A percentile compares a stretch with the other conserved stretches of the same genome.
Conservation (phyloP, 106 monocot genomes). For the Hemerocallis citrina region DNA sequence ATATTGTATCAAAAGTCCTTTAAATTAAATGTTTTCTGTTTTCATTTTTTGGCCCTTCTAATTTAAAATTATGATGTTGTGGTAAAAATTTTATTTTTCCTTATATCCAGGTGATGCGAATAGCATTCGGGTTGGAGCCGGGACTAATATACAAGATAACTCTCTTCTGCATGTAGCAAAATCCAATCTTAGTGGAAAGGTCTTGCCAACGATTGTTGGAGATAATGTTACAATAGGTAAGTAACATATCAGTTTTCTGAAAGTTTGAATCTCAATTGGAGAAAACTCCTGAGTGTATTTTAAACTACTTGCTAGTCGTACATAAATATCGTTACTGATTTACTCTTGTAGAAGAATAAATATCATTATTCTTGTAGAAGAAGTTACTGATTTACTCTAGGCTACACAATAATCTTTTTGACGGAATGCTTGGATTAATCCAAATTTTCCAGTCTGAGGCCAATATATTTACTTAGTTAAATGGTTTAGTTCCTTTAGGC, state of each 20-base stretch:
- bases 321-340: neutral
- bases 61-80: no score
- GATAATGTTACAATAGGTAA: constrained; percentile 96
- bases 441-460: neutral
- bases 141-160: constrained; percentile 96
- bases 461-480: constrained; percentile 1
- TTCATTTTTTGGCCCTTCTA: no score
- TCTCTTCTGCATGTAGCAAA: constrained; percentile 94
- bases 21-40: no score
- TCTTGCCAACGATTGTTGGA: constrained; percentile 87
- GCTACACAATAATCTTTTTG: neutral
- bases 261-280: neutral
- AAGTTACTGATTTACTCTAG: neutral
- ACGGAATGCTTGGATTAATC: neutral
- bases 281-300: neutral
- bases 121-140: constrained; percentile 61
- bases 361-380: neutral
- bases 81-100: no score
- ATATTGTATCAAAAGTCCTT: no score
- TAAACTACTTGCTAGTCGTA: neutral
- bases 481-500: neutral
- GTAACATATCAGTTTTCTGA: constrained; percentile 5
- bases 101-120: constrained; percentile 79
- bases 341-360: no score
- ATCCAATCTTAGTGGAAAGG: constrained; percentile 82